Conservation (phyloP, 2,329 filamentous ascomycete genomes). For the Podosphaera xanthii region DNA sequence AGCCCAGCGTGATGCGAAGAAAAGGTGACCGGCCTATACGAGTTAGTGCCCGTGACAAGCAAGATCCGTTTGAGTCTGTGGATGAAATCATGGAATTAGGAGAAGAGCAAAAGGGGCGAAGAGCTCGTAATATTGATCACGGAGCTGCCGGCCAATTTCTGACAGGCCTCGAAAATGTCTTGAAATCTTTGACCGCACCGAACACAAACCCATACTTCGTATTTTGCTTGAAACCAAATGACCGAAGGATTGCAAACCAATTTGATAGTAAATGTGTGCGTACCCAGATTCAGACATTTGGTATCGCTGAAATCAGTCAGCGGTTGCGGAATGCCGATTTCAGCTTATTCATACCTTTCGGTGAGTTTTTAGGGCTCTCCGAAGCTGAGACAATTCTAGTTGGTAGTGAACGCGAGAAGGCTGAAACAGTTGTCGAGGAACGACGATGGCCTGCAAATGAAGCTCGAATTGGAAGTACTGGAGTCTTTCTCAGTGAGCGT, state of each 20-base stretch:
- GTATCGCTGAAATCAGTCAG: conserved; percentile 92
- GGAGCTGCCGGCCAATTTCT: conserved; percentile 87
- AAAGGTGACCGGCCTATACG: conserved; percentile 25
- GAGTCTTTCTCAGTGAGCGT: conserved; percentile 83
- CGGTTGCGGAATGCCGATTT: conserved; percentile 83
- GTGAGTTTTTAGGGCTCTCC: conserved; percentile 75
- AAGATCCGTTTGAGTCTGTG: conserved; percentile 9
- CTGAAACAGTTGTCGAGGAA: conserved; percentile 74
- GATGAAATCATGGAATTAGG: conserved; percentile 26
- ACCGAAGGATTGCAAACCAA: conserved; percentile 89
- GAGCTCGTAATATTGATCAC: conserved; percentile 35
- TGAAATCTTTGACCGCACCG: conserved; percentile 57
- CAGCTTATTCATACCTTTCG: conserved; percentile 84
- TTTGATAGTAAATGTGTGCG: conserved; percentile 98
- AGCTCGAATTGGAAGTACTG: conserved; percentile 72
- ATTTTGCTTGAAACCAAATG: conserved; percentile 93
- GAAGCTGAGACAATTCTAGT: conserved; percentile 70
- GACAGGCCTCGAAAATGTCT: conserved; percentile 71
- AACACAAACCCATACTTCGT: conserved; percentile 89
- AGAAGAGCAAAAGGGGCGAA: conserved; percentile 19
- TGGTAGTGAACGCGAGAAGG: conserved; percentile 79
- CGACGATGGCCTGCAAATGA: conserved; percentile 86
- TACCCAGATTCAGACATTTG: conserved; percentile 81
- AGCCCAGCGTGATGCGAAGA: conserved; percentile 75
- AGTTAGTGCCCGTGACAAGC: conserved; percentile 17